These are phyloP conservation scores for Chrysopogon serrulatus DNA, from an alignment of 176 grass and related monocot species.

Conservation along the genomic window DNA sequence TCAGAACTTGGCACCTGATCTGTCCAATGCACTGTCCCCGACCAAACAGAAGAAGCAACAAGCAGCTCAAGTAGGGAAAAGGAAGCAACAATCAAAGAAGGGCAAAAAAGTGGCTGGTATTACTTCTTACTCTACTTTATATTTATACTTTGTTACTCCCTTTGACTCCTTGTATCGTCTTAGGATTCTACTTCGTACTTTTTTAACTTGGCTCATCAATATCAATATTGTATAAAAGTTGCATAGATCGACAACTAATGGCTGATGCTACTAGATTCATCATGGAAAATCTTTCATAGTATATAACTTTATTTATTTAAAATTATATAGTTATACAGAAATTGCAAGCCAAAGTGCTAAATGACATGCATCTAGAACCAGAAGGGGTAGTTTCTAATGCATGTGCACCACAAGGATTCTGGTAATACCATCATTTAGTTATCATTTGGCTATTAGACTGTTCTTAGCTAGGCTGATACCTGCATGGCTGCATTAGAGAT, in stretches of 20 bases:
- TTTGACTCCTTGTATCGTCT: neutral
- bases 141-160: neutral
- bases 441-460: conserved; percentile 20
- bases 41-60: conserved; percentile 37
- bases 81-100: conserved; percentile 30
- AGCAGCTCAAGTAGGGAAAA: conserved; percentile 17
- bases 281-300: neutral
- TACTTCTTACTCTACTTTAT: conserved; percentile 28
- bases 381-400: conserved; percentile 7
- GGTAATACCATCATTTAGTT: neutral
- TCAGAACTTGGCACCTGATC: conserved; percentile 23
- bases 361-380: neutral
- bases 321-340: neutral
- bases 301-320: neutral
- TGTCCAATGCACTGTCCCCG: conserved; percentile 16
- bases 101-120: conserved; percentile 47
- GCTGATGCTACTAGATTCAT: neutral
- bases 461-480: conserved; percentile 1
- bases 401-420: conserved; percentile 9
- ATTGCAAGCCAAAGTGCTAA: neutral
- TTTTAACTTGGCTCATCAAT: neutral
- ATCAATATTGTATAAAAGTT: neutral
- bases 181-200: neutral
- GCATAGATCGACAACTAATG: neutral
- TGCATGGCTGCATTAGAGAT: conserved; percentile 19